These are phyloP conservation scores for Sicyos baderoa DNA, from an alignment of 306 rosid species.

Conservation along the genomic window DNA sequence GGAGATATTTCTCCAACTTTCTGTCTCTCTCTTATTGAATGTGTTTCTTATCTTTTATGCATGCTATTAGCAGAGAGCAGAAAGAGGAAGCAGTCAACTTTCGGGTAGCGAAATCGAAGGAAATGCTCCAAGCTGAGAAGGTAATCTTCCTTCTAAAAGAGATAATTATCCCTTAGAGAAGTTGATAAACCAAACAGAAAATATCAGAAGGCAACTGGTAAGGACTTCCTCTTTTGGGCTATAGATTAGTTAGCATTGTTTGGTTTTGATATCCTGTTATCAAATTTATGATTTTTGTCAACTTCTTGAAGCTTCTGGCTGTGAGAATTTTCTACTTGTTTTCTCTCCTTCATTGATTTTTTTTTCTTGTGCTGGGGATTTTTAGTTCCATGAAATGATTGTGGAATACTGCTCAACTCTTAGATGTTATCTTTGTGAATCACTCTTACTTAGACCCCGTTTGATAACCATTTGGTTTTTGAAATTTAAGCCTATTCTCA, in stretches of 20 bases:
- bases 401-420: background rate
- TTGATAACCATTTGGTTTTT: no score
- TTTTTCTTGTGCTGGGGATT: background rate
- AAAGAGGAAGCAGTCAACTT: constrained; percentile 80
- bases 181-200: constrained; percentile 11
- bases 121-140: constrained; percentile 75
- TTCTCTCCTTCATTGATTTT: background rate
- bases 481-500: no score
- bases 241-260: background rate
- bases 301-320: background rate
- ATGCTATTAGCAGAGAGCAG: constrained; percentile 44
- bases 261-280: constrained; percentile 4
- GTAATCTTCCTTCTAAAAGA: constrained; percentile 34
- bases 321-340: background rate
- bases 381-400: background rate
- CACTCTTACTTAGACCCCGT: no score
- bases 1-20: background rate
- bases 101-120: constrained; percentile 56
- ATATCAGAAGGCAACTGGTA: constrained; percentile 10
- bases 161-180: constrained; percentile 7
- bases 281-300: background rate
- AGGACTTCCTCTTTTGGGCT: constrained; percentile 1
- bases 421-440: background rate
- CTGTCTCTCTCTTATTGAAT: background rate
- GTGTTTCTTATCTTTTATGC: constrained; percentile 7